Percentiles rank a stretch among this genome's conserved stretches.
Evolutionary conservation across 164 flowering plant species (phyloP).

Genomic region (Santalum album): DNA sequence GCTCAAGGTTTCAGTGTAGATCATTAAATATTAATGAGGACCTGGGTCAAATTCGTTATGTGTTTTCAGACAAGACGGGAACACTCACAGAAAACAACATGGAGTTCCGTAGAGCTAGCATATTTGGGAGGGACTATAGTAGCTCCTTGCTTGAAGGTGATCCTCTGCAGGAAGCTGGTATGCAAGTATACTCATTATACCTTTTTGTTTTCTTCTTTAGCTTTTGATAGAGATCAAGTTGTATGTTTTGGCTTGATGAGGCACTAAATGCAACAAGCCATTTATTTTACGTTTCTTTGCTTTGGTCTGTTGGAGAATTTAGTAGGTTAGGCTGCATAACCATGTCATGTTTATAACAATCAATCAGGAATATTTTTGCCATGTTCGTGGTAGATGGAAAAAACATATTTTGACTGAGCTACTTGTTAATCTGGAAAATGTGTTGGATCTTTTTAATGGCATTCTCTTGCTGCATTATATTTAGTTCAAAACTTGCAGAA

Average conservation of each 20-base stretch:
- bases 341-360: too few relatives aligned
- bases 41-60: conserved; percentile 80
- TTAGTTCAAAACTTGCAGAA: too few relatives aligned
- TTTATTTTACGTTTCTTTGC: too few relatives aligned
- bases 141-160: conserved; percentile 16
- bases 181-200: conserved; percentile 4
- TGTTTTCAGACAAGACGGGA: conserved; percentile 89
- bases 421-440: too few relatives aligned
- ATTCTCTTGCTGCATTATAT: too few relatives aligned
- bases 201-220: not conserved
- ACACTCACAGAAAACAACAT: conserved; percentile 91
- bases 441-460: too few relatives aligned
- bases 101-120: conserved; percentile 75
- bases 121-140: conserved; percentile 56
- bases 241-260: not conserved
- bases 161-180: conserved; percentile 20
- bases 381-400: too few relatives aligned
- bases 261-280: not conserved
- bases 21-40: conserved; percentile 93
- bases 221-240: not conserved
- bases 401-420: too few relatives aligned
- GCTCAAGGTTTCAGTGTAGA: conserved; percentile 88
- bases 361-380: too few relatives aligned
- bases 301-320: too few relatives aligned
- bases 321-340: too few relatives aligned